Percentiles rank a stretch among this genome's conserved stretches.
Evolutionary conservation across 2,329 filamentous ascomycete genomes (phyloP).

Genomic region (Ascochyta viciae-villosae): DNA sequence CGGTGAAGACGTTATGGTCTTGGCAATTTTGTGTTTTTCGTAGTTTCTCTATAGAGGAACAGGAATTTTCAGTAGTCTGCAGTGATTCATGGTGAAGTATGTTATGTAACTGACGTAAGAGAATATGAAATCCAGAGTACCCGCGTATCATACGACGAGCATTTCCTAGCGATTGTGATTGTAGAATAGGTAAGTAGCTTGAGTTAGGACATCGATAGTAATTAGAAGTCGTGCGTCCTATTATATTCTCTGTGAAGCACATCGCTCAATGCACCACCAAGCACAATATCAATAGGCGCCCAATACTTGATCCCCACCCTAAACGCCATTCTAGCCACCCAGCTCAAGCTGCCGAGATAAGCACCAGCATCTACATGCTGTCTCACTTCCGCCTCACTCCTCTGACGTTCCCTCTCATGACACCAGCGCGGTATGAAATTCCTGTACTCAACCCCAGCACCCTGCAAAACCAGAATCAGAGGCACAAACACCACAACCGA

Average conservation of each 20-base stretch:
- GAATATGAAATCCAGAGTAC: too few species aligned
- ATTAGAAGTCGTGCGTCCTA: background rate
- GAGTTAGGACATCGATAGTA: too few species aligned
- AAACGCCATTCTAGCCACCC: constrained; percentile 4
- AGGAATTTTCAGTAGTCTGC: too few species aligned
- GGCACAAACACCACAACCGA: background rate
- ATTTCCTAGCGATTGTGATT: too few species aligned
- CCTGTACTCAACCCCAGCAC: constrained; percentile 1
- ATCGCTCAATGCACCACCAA: constrained; percentile 3
- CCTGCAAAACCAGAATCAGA: background rate
- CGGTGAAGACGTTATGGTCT: too few species aligned
- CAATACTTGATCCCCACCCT: constrained; percentile 2
- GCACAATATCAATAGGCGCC: constrained; percentile 10
- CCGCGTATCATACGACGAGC: too few species aligned
- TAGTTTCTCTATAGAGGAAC: too few species aligned
- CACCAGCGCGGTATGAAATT: constrained; percentile 7
- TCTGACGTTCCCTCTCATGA: background rate
- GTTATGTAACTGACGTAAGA: too few species aligned
- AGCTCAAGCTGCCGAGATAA: background rate
- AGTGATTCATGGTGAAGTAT: too few species aligned
- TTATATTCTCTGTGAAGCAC: constrained; percentile 8
- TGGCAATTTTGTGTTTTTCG: too few species aligned
- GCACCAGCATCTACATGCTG: constrained; percentile 4
- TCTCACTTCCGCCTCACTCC: constrained; percentile 4
- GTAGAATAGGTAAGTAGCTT: too few species aligned